phyloP scores from a whole-genome alignment of 1,139 yeast species.

The Pichia sp. region DNA sequence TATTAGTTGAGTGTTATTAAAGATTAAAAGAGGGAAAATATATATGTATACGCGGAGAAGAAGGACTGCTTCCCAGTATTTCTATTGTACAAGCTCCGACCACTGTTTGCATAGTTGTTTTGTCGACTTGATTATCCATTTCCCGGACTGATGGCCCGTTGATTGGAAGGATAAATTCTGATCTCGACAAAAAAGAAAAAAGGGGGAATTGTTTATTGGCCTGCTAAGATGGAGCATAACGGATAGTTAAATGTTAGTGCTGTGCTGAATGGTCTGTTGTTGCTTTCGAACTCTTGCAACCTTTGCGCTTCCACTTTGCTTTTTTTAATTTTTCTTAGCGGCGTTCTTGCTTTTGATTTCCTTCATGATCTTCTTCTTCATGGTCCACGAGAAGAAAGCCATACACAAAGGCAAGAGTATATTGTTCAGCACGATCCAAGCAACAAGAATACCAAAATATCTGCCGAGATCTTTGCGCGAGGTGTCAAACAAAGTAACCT shows the following conservation, averaged over 20 bases:
- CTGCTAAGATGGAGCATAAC: no score
- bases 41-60: no score
- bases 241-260: no score
- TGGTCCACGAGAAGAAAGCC: conserved; percentile 31
- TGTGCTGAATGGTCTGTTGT: no score
- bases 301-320: neutral
- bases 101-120: no score
- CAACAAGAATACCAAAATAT: conserved; percentile 43
- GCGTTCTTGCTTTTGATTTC: conserved; percentile 11
- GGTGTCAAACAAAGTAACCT: conserved; percentile 42
- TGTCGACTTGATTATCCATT: no score
- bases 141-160: no score
- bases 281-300: no score
- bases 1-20: neutral
- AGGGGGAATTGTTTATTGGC: no score
- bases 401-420: conserved; percentile 40
- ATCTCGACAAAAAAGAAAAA: no score
- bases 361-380: conserved; percentile 22
- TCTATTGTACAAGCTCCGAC: neutral
- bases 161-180: no score
- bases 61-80: neutral
- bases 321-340: neutral
- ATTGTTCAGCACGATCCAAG: conserved; percentile 45
- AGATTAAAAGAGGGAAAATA: neutral
- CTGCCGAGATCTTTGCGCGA: conserved; percentile 46